Conservation (phyloP, 1,284 basidiomycete species). For the Vanrija humicola region DNA sequence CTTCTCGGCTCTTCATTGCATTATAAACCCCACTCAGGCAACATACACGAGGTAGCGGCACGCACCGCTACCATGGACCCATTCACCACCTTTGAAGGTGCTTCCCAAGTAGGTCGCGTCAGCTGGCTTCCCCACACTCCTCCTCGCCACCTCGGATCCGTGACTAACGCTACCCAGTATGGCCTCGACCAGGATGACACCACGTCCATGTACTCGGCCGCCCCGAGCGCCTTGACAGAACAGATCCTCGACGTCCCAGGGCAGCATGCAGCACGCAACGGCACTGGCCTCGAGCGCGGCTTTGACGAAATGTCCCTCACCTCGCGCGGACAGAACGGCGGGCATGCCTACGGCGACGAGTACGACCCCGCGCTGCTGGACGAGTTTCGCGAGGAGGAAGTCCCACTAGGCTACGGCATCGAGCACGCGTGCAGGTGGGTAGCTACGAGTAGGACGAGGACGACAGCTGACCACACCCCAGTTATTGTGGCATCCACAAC, state of each 20-base stretch:
- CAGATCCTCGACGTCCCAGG: conserved; percentile 10
- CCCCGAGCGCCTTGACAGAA: conserved; percentile 51
- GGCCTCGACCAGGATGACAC: conserved; percentile 71
- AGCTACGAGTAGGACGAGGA: neutral
- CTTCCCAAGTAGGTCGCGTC: conserved; percentile 38
- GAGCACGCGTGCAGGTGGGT: conserved; percentile 92
- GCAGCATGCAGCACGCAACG: neutral
- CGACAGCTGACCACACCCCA: conserved; percentile 39
- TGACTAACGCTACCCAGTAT: conserved; percentile 51
- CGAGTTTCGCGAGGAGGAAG: conserved; percentile 77
- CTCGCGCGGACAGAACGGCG: conserved; percentile 10
- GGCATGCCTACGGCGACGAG: conserved; percentile 36
- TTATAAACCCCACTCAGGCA: neutral
- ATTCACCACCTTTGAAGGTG: conserved; percentile 76
- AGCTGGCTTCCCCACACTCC: conserved; percentile 44
- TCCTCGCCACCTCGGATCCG: conserved; percentile 43
- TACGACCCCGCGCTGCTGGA: conserved; percentile 75
- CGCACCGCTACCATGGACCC: conserved; percentile 59
- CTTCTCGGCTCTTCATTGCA: neutral
- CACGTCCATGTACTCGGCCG: conserved; percentile 61
- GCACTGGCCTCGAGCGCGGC: conserved; percentile 9
- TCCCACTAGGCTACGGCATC: conserved; percentile 69
- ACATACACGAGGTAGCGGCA: neutral
- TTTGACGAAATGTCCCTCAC: conserved; percentile 21
- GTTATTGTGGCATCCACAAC: conserved; percentile 98